Evolutionary conservation across 768 basidiomycete genomes (phyloP).

Genomic region (Mycena belliarum): DNA sequence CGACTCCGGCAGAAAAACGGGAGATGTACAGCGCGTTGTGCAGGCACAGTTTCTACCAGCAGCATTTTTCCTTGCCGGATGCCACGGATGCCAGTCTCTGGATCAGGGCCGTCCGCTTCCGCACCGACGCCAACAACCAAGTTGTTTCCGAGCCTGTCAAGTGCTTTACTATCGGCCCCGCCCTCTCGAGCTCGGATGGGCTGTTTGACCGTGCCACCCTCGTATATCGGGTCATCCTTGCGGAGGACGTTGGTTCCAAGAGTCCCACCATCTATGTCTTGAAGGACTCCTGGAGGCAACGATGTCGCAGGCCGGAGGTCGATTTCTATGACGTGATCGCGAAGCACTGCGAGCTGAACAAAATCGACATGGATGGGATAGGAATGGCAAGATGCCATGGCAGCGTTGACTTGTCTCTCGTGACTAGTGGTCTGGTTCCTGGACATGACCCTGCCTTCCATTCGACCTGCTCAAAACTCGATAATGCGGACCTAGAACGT

Average conservation of each 20-base stretch:
- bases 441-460: neutral
- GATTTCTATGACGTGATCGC: slow-evolving; percentile 13
- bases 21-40: neutral
- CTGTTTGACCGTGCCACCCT: slow-evolving; percentile 13
- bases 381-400: slow-evolving; percentile 10
- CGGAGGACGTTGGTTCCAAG: neutral
- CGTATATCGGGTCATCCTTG: slow-evolving; percentile 9
- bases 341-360: neutral
- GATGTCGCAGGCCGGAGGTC: slow-evolving; percentile 8
- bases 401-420: neutral
- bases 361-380: neutral
- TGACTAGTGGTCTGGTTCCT: neutral
- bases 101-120: slow-evolving; percentile 2
- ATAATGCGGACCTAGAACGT: neutral
- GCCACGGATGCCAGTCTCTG: slow-evolving; percentile 2
- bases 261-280: slow-evolving; percentile 2
- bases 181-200: neutral
- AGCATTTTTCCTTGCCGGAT: neutral
- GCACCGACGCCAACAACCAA: neutral
- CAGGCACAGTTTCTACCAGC: neutral
- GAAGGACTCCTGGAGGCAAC: slow-evolving; percentile 13
- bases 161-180: slow-evolving; percentile 4
- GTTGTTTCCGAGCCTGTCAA: neutral
- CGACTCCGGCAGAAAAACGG: neutral
- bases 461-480: neutral